Conservation (phyloP, 1,284 basidiomycete genomes). For the Pyrrhoderma noxium region DNA sequence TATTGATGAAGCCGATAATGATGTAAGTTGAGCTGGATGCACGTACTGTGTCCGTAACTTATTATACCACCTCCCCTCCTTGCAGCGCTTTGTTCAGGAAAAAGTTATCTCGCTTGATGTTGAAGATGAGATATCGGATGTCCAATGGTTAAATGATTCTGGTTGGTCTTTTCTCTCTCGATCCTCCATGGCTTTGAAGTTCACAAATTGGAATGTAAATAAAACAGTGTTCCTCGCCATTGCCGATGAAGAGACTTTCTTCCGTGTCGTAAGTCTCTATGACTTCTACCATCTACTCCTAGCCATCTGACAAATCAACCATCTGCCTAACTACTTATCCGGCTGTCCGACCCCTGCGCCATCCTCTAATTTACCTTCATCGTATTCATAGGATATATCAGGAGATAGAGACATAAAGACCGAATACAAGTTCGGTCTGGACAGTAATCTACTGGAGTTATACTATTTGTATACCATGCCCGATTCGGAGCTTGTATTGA, state of each 20-base stretch:
- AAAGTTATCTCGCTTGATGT: not conserved
- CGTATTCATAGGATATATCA: not conserved
- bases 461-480: conserved; percentile 11
- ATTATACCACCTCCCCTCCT: not conserved
- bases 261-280: conserved; percentile 9
- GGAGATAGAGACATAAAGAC: not conserved
- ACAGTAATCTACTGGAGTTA: conserved; percentile 1
- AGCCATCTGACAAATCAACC: not conserved
- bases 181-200: too few relatives aligned
- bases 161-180: conserved; percentile 6
- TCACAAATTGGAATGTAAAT: too few relatives aligned
- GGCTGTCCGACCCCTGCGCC: too few relatives aligned
- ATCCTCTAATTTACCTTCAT: not conserved
- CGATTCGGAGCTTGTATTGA: conserved; percentile 7
- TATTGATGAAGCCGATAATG: conserved; percentile 1
- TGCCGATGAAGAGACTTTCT: conserved; percentile 11
- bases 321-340: too few relatives aligned
- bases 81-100: not conserved
- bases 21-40: not conserved
- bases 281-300: not conserved
- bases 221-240: conserved; percentile 15
- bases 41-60: not conserved
- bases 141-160: conserved; percentile 12
- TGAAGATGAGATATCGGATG: conserved; percentile 8
- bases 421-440: not conserved